Evolutionary conservation across 768 basidiomycete genomes (phyloP).

Genomic region (Cubamyces lactineus): DNA sequence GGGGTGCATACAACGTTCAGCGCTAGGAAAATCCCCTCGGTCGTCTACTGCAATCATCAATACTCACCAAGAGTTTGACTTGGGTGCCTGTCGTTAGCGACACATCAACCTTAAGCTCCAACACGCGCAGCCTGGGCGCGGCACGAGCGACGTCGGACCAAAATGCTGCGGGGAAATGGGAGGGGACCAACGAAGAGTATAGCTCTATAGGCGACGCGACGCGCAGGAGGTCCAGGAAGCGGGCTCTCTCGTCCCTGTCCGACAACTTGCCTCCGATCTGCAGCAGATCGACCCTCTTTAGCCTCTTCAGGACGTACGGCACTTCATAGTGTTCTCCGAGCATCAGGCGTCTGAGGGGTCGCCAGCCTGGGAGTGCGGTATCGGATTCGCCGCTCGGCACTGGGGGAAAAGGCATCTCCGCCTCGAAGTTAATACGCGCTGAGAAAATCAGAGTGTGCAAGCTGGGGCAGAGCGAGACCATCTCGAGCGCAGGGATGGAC

Average conservation of each 20-base stretch:
- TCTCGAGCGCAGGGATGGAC: neutral
- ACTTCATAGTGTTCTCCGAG: neutral
- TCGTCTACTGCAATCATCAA: neutral
- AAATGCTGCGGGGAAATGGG: neutral
- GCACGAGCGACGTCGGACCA: neutral
- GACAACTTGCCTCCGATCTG: neutral
- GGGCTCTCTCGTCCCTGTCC: neutral
- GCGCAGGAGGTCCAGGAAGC: constrained; percentile 7
- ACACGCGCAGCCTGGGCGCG: neutral
- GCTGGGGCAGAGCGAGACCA: constrained; percentile 6
- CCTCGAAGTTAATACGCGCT: neutral
- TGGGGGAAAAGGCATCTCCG: too few relatives aligned
- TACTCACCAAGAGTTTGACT: constrained; percentile 1
- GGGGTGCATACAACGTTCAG: too few relatives aligned
- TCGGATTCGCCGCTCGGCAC: neutral
- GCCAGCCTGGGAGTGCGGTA: neutral
- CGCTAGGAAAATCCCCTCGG: too few relatives aligned
- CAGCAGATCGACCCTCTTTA: constrained; percentile 2
- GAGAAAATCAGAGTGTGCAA: neutral
- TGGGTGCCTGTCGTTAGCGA: neutral
- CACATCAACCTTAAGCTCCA: neutral
- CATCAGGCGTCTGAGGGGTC: constrained; percentile 4
- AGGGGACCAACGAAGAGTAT: neutral
- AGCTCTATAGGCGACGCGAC: constrained; percentile 6
- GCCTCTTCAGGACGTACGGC: neutral